phyloP scores from a whole-genome alignment of 106 monocot species.

The Amphibolis antarctica region DNA sequence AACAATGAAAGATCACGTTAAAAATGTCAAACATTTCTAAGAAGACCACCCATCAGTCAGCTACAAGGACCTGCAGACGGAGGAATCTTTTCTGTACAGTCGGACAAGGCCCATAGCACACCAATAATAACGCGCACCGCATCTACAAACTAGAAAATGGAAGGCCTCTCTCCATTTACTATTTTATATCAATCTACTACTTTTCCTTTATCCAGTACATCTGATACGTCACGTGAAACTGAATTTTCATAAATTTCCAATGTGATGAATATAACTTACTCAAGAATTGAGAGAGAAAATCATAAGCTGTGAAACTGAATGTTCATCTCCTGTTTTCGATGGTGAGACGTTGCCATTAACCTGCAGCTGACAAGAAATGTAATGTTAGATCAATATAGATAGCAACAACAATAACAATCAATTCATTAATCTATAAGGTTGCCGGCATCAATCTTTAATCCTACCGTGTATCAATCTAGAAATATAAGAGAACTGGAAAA shows the following conservation, averaged over 20 bases:
- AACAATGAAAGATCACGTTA: background rate
- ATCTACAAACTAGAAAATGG: conserved; percentile 4
- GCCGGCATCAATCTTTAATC: no score
- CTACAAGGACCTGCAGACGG: background rate
- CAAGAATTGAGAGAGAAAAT: background rate
- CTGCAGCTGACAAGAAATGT: background rate
- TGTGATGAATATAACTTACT: no score
- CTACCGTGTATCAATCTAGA: no score
- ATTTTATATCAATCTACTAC: background rate
- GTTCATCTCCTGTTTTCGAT: no score
- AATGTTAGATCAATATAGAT: background rate
- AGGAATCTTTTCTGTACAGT: conserved; percentile 18
- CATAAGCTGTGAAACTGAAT: background rate
- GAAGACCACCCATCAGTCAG: background rate
- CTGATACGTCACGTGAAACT: no score
- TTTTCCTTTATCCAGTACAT: background rate
- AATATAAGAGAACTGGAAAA: background rate
- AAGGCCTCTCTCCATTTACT: background rate
- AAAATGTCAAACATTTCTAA: background rate
- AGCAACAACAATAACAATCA: no score
- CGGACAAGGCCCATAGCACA: conserved; percentile 3
- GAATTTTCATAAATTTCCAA: no score
- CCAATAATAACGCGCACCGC: no score
- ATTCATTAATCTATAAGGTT: no score
- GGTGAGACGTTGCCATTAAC: background rate